phyloP scores from a whole-genome alignment of 768 basidiomycete genomes.

The Trametes meyenii region DNA sequence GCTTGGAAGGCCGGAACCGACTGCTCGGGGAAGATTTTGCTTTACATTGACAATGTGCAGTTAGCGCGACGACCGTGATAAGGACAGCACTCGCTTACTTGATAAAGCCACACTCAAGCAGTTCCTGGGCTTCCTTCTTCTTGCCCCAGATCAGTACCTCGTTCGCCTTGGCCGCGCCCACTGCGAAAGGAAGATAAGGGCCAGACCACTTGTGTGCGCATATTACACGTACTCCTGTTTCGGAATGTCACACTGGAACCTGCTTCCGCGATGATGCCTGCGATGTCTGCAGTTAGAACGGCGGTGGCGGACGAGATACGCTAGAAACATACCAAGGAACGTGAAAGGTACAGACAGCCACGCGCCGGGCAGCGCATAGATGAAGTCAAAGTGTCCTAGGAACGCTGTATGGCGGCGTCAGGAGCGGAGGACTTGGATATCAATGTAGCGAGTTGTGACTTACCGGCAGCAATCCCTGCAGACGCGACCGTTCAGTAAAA shows the following conservation, averaged over 20 bases:
- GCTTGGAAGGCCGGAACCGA: constrained; percentile 54
- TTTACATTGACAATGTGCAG: constrained; percentile 37
- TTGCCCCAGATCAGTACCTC: constrained; percentile 73
- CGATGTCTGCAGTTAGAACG: background rate
- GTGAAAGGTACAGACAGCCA: constrained; percentile 73
- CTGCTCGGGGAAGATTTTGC: constrained; percentile 62
- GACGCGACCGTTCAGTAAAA: constrained; percentile 2
- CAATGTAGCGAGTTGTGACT: constrained; percentile 1
- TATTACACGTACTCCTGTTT: constrained; percentile 54
- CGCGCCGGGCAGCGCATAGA: constrained; percentile 61
- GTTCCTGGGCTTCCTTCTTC: constrained; percentile 60
- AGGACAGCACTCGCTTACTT: constrained; percentile 46
- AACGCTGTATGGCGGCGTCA: constrained; percentile 44
- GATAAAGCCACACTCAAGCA: constrained; percentile 62
- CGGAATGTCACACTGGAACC: constrained; percentile 71
- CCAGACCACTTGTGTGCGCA: background rate
- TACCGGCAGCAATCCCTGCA: constrained; percentile 69
- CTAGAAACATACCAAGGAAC: constrained; percentile 50
- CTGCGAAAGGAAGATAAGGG: constrained; percentile 37
- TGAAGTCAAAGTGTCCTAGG: constrained; percentile 76
- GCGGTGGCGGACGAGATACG: background rate
- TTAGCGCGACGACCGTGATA: background rate
- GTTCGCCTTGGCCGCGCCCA: constrained; percentile 71
- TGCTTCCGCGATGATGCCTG: constrained; percentile 69
- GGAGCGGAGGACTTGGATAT: background rate